These are phyloP conservation scores for Dothistroma septosporum DNA, from an alignment of 2,329 filamentous ascomycete genomes.

Conservation along the genomic window DNA sequence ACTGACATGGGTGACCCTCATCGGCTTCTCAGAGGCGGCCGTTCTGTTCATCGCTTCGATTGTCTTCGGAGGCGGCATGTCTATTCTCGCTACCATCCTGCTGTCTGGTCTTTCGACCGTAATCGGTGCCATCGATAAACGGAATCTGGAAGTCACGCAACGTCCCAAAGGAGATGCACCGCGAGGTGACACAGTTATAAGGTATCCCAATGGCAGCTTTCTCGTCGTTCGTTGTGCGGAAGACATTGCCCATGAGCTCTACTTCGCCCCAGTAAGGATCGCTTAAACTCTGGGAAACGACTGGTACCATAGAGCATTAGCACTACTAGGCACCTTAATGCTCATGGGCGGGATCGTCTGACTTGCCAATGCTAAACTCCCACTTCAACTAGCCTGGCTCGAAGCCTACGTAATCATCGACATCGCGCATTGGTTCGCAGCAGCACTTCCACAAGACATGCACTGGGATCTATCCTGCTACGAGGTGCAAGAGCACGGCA, in stretches of 20 bases:
- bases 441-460: constrained; percentile 43
- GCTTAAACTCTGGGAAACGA: constrained; percentile 43
- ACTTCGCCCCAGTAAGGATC: constrained; percentile 50
- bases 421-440: constrained; percentile 49
- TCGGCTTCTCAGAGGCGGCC: constrained; percentile 44
- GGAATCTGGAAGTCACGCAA: constrained; percentile 43
- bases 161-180: constrained; percentile 37
- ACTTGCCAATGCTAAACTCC: constrained; percentile 47
- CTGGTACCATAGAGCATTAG: constrained; percentile 44
- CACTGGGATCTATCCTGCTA: constrained; percentile 50
- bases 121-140: constrained; percentile 49
- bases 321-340: constrained; percentile 49
- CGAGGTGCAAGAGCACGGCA: constrained; percentile 37
- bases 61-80: constrained; percentile 47
- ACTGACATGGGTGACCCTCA: constrained; percentile 42
- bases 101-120: constrained; percentile 49
- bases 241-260: constrained; percentile 48
- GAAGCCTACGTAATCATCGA: constrained; percentile 49
- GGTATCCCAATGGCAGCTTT: constrained; percentile 50
- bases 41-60: constrained; percentile 45
- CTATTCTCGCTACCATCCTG: constrained; percentile 45
- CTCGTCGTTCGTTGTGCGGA: constrained; percentile 49
- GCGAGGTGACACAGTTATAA: constrained; percentile 44
- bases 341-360: constrained; percentile 52
- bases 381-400: constrained; percentile 48